These are phyloP conservation scores for Carex sylvatica DNA, from an alignment of 202 grass and related monocot species.

Conservation along the genomic window DNA sequence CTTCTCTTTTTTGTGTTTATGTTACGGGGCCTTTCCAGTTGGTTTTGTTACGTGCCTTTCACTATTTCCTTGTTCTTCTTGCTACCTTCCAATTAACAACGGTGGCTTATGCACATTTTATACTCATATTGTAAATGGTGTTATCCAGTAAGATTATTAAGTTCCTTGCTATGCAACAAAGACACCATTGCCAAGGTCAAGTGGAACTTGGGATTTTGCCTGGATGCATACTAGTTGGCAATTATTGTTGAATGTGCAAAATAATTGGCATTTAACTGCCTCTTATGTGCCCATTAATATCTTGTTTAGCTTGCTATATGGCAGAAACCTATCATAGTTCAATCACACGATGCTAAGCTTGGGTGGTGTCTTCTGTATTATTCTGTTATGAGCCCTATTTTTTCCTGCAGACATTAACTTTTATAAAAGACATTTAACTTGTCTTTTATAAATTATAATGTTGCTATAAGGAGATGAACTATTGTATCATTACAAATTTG, in stretches of 20 bases:
- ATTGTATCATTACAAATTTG: background rate
- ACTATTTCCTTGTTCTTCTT: background rate
- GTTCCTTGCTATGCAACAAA: background rate
- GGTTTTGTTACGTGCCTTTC: background rate
- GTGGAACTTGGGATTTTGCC: background rate
- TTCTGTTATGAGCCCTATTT: background rate
- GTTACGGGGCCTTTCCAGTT: background rate
- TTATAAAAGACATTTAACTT: background rate
- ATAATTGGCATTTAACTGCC: slow-evolving; percentile 5
- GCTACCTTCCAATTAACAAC: background rate
- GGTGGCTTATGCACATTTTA: background rate
- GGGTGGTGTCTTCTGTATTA: background rate
- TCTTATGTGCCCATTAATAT: background rate
- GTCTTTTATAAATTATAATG: background rate
- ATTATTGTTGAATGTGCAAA: background rate
- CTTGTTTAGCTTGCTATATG: background rate
- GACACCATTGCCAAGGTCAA: background rate
- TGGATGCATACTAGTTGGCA: background rate
- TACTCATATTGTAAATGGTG: background rate
- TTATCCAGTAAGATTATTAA: background rate
- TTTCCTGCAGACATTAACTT: background rate
- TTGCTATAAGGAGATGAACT: background rate
- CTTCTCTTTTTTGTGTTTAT: background rate
- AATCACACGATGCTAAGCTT: background rate
- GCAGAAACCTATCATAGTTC: background rate